These are phyloP conservation scores for Penicillium argentinense DNA, from an alignment of 495 filamentous ascomycete species.

Conservation along the genomic window DNA sequence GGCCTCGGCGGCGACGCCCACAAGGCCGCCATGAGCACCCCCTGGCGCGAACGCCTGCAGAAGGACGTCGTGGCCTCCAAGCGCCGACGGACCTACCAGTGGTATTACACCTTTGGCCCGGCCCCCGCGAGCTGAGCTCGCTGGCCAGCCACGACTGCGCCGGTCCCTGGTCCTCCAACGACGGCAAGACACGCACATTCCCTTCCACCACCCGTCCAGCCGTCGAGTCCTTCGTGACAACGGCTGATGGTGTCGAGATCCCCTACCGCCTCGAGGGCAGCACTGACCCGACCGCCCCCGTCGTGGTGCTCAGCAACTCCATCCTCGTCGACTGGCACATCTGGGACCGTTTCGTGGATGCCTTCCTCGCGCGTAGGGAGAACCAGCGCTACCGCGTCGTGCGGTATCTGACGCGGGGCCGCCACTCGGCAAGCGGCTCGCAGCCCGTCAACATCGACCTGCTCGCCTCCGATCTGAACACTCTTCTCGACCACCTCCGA, in stretches of 20 bases:
- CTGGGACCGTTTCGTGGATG: conserved; percentile 69
- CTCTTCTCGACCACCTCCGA: conserved; percentile 57
- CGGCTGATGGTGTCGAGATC: conserved; percentile 63
- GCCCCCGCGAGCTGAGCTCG: conserved; percentile 65
- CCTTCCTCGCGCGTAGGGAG: conserved; percentile 55
- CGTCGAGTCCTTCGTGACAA: conserved; percentile 66
- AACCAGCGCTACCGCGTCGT: conserved; percentile 69
- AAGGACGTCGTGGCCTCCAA: conserved; percentile 55
- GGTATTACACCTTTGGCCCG: conserved; percentile 77
- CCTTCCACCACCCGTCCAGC: conserved; percentile 51
- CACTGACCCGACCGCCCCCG: conserved; percentile 60
- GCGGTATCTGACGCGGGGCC: conserved; percentile 68
- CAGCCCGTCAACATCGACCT: conserved; percentile 60
- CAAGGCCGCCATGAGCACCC: conserved; percentile 58
- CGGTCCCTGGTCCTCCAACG: conserved; percentile 52
- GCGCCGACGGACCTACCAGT: conserved; percentile 59
- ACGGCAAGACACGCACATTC: conserved; percentile 51
- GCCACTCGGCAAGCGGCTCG: conserved; percentile 41
- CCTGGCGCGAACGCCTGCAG: conserved; percentile 55
- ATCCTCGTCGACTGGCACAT: conserved; percentile 71
- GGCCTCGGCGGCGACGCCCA: conserved; percentile 63
- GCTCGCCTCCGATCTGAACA: conserved; percentile 62
- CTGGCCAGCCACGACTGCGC: conserved; percentile 35
- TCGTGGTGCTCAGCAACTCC: conserved; percentile 72
- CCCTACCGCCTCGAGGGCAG: conserved; percentile 76